Conservation (phyloP, 345 rosid species). For the Salix arbutifolia region DNA sequence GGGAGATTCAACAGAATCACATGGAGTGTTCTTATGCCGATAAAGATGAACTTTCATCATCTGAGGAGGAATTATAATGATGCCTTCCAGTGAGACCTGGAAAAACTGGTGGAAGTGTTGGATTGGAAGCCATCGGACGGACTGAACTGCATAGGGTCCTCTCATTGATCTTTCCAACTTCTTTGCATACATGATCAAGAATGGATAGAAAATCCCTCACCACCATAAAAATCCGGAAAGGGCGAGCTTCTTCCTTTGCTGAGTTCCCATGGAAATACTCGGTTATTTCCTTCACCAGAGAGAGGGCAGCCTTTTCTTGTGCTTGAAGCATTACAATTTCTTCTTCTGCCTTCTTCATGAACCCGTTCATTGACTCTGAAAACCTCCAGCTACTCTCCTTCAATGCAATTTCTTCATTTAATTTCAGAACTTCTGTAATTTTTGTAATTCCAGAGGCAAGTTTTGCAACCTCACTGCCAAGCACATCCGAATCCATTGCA, state of each 20-base stretch:
- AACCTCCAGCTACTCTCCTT: constrained; percentile 41
- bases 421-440: constrained; percentile 43
- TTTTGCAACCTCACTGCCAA: constrained; percentile 50
- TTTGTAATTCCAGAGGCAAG: constrained; percentile 51
- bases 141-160: constrained; percentile 59
- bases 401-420: constrained; percentile 30
- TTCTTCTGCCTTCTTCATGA: constrained; percentile 62
- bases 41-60: constrained; percentile 33
- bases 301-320: constrained; percentile 37
- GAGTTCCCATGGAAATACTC: constrained; percentile 91
- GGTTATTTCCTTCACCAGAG: constrained; percentile 65
- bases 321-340: constrained; percentile 56
- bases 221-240: constrained; percentile 64
- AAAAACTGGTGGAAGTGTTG: constrained; percentile 40
- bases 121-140: constrained; percentile 36
- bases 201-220: constrained; percentile 78
- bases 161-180: constrained; percentile 82
- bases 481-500: constrained; percentile 69
- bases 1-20: neutral
- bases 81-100: constrained; percentile 38
- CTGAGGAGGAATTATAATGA: constrained; percentile 34
- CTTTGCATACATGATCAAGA: constrained; percentile 91
- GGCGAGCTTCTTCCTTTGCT: constrained; percentile 70
- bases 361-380: constrained; percentile 53
- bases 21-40: neutral